Evolutionary conservation across 495 filamentous ascomycete genomes (phyloP), one percentile per base, ranked within the genome.

Genomic region (Aspergillus funiculosus): DNA sequence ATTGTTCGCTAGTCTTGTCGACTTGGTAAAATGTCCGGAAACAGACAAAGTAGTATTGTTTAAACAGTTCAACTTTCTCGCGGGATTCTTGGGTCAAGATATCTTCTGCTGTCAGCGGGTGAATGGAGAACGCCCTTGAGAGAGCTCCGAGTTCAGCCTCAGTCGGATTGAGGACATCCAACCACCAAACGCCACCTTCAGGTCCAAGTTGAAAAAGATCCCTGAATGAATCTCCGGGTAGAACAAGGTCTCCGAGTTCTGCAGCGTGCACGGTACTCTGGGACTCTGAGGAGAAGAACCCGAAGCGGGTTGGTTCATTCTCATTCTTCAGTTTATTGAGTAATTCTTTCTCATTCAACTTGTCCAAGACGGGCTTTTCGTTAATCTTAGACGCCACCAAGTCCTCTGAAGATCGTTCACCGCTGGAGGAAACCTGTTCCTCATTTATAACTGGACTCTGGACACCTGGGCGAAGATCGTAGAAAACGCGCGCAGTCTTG

Each of bases 1-100:
- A 86, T 47, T 82, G 65, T 54, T 95, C 90, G 50, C 74, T 82
- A 5, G 76, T 75, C 50, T 85, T 82, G 54, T 94, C 89, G 52
- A 81, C 68, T 48, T 89, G 87, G 48, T 77, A 85, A 65, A 96
- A 98, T 1, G 88, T 94, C 21, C 91, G 82, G 76, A 97, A 98
- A 61, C 86, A 94, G 39, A 95, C 88, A 57, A 98, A 94, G 60
- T 98, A 98, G 71, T 98, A 98, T 35, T 87, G 83, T 20, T 87
- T 84, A 69, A 98, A 98, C 24, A 98, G 80, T 62, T 98, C 92
- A 25, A 98, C 94, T 69, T 98, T 98, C 69, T 98, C 91, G 17
- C 91, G 88, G 11, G 89, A 82, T 69, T 98, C 91, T 59, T 95
- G 89, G 2, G 83, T 92, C 25, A 82, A 78, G 49, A 98, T 95